Conservation (phyloP, 805 yeast species). For the Scheffersomyces amazonensis region DNA sequence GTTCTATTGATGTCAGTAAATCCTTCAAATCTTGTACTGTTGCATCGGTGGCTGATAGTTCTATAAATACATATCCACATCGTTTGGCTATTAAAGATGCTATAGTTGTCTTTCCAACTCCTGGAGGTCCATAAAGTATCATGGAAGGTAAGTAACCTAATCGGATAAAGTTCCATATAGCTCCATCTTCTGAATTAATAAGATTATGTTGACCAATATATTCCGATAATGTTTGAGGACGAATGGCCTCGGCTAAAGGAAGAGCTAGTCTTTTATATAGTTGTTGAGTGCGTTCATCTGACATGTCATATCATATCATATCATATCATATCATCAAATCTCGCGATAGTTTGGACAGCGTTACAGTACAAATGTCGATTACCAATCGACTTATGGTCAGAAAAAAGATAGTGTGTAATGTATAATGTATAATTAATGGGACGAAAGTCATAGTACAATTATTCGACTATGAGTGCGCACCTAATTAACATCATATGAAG, state of each 20-base stretch:
- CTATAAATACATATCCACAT: constrained; percentile 61
- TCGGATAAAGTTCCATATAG: constrained; percentile 61
- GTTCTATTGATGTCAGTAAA: constrained; percentile 48
- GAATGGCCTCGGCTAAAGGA: constrained; percentile 75
- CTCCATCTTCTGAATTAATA: constrained; percentile 57
- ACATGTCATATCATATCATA: no score
- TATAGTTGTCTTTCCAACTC: constrained; percentile 89
- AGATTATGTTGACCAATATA: constrained; percentile 87
- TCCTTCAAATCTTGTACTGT: constrained; percentile 64
- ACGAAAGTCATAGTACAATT: no score
- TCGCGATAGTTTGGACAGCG: no score
- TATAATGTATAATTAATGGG: no score
- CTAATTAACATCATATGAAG: no score
- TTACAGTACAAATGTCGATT: no score
- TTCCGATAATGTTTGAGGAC: constrained; percentile 70
- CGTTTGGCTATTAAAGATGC: constrained; percentile 61
- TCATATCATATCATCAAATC: no score
- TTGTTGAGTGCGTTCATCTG: no score
- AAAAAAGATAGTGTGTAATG: no score
- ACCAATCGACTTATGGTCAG: no score
- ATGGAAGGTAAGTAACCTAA: constrained; percentile 76
- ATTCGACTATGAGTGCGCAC: no score
- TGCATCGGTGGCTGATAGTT: constrained; percentile 80
- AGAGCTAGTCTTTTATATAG: background rate
- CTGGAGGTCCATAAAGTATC: constrained; percentile 95